Conservation (phyloP, 371 early-diverging fungal genomes). For the Rhizopus arrhizus region DNA sequence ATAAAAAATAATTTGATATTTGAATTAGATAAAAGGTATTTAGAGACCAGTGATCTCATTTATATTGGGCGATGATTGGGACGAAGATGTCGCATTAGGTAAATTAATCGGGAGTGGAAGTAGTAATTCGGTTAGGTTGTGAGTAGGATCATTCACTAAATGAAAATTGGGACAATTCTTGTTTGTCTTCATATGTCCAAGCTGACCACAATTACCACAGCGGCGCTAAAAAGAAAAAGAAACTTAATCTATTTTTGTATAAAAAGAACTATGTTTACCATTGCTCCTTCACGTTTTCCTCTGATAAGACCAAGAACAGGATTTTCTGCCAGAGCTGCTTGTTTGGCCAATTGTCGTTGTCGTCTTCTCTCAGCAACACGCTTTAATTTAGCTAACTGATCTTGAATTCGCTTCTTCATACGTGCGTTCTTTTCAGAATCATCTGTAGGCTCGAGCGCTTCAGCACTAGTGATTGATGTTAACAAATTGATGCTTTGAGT, state of each 20-base stretch:
- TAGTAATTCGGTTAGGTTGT: no score
- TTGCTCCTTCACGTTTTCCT: conserved; percentile 61
- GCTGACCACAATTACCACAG: conserved; percentile 84
- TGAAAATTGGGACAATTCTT: conserved; percentile 78
- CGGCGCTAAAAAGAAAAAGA: conserved; percentile 54
- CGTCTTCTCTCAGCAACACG: conserved; percentile 66
- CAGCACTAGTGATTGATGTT: conserved; percentile 36
- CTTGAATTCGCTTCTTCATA: conserved; percentile 64
- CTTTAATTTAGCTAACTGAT: conserved; percentile 64
- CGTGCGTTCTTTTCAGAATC: conserved; percentile 65
- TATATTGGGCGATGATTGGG: no score
- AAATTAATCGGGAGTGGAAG: no score
- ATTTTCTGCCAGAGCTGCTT: conserved; percentile 54
- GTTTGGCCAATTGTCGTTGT: conserved; percentile 51
- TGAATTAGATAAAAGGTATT: neutral
- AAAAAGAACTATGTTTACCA: conserved; percentile 49
- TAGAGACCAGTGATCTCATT: neutral
- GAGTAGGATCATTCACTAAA: conserved; percentile 5
- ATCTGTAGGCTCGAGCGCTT: conserved; percentile 60
- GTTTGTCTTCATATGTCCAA: conserved; percentile 90
- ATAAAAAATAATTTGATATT: no score
- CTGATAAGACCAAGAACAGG: conserved; percentile 58
- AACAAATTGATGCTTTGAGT: neutral
- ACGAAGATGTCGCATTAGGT: no score
- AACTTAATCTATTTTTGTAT: conserved; percentile 31